phyloP scores from a whole-genome alignment of 2,329 filamentous ascomycete species.

The Exophiala aquamarina region DNA sequence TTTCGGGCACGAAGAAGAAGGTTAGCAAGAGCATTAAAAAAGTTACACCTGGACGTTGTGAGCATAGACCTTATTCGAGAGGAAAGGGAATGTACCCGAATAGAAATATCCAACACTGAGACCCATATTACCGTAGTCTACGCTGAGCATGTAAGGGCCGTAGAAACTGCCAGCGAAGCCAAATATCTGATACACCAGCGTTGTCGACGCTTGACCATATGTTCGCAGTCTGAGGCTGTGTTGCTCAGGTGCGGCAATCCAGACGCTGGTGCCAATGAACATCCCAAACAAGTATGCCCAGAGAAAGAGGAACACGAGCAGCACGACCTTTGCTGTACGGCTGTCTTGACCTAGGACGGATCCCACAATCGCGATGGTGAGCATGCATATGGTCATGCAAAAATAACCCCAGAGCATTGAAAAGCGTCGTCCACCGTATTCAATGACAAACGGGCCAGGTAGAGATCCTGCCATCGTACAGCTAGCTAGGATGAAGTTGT shows the following conservation, averaged over 20 bases:
- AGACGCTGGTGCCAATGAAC: constrained; percentile 28
- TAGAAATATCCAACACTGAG: constrained; percentile 34
- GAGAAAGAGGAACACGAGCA: constrained; percentile 30
- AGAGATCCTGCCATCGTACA: constrained; percentile 5
- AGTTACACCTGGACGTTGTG: constrained; percentile 5
- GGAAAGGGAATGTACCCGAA: constrained; percentile 14
- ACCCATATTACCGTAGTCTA: constrained; percentile 31
- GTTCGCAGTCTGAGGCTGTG: constrained; percentile 31
- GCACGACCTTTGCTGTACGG: constrained; percentile 23
- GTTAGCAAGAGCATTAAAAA: constrained; percentile 8
- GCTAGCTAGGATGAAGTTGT: constrained; percentile 7
- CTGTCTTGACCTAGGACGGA: constrained; percentile 23
- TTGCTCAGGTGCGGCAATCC: constrained; percentile 31
- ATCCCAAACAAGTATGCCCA: constrained; percentile 32
- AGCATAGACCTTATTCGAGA: neutral
- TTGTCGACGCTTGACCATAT: constrained; percentile 31
- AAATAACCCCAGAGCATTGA: constrained; percentile 27
- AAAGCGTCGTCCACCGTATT: constrained; percentile 29
- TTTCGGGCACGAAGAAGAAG: constrained; percentile 29
- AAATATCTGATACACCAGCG: constrained; percentile 28
- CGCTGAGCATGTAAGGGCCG: constrained; percentile 31
- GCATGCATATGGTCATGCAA: constrained; percentile 29
- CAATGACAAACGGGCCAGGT: constrained; percentile 13
- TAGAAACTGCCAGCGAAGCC: constrained; percentile 30
- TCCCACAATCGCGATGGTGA: constrained; percentile 26